phyloP scores from a whole-genome alignment of 352 stramenopile species.

The Phytophthora multivora region DNA sequence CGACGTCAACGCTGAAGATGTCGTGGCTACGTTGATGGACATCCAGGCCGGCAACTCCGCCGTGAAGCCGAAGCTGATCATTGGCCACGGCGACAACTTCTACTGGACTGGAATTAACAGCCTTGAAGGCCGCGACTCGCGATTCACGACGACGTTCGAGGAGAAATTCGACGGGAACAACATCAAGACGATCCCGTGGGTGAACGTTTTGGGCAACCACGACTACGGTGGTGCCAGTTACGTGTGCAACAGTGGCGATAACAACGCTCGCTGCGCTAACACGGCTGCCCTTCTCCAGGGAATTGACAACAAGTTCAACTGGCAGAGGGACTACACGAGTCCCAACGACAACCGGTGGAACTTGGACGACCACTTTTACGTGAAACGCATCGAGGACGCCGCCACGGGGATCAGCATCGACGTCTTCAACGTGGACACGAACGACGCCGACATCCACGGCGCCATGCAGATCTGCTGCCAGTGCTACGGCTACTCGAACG shows the following conservation, averaged over 20 bases:
- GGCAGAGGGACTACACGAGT: conserved; percentile 11
- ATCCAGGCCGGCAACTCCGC: conserved; percentile 10
- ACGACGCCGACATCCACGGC: conserved; percentile 13
- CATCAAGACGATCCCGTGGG: conserved; percentile 14
- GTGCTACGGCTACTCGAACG: conserved; percentile 26
- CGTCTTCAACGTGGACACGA: conserved; percentile 25
- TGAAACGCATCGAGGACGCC: conserved; percentile 2
- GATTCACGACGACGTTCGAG: conserved; percentile 22
- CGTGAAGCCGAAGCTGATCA: conserved; percentile 20
- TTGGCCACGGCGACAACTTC: conserved; percentile 19
- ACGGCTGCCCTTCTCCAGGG: conserved; percentile 12
- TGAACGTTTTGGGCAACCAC: conserved; percentile 24
- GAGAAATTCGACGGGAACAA: conserved; percentile 14
- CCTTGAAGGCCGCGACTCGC: conserved; percentile 5
- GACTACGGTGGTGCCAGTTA: conserved; percentile 22
- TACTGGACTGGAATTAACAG: conserved; percentile 28
- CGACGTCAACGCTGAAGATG: conserved; percentile 16
- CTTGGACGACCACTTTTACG: conserved; percentile 8
- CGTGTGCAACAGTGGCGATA: conserved; percentile 15
- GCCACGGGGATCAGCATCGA: conserved; percentile 16
- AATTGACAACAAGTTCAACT: conserved; percentile 21
- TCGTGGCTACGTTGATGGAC: conserved; percentile 26
- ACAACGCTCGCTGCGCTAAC: conserved; percentile 12
- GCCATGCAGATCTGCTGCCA: conserved; percentile 18
- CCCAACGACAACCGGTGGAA: conserved; percentile 19